These are phyloP conservation scores for Suillus ampliporus DNA, from an alignment of 768 basidiomycete species.

Conservation along the genomic window DNA sequence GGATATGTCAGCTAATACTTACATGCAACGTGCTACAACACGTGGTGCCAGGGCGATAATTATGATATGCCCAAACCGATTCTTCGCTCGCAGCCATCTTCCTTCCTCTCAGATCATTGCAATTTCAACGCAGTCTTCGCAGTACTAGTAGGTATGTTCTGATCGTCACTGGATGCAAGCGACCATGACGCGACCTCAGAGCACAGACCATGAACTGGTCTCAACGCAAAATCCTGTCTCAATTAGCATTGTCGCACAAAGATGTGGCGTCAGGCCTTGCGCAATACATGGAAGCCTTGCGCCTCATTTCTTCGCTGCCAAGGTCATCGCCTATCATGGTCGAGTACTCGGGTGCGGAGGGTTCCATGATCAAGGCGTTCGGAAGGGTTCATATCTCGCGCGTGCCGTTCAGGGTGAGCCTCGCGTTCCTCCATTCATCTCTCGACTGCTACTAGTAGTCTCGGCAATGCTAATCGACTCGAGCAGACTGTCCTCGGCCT, in stretches of 20 bases:
- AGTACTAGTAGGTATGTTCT: background rate
- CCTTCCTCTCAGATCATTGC: background rate
- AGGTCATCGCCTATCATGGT: conserved; percentile 34
- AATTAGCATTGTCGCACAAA: conserved; percentile 38
- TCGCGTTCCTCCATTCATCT: background rate
- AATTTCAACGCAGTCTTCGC: background rate
- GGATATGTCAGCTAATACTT: background rate
- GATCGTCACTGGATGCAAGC: background rate
- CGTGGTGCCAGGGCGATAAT: background rate
- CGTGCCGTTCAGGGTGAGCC: conserved; percentile 37
- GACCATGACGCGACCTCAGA: background rate
- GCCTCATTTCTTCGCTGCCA: conserved; percentile 36
- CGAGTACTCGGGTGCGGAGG: conserved; percentile 23
- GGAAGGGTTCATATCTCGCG: conserved; percentile 38
- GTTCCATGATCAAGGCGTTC: conserved; percentile 32
- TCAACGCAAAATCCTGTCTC: conserved; percentile 35
- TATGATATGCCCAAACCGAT: background rate
- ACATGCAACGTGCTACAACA: conserved; percentile 1
- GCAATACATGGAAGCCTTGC: conserved; percentile 40
- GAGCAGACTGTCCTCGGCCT: conserved; percentile 29
- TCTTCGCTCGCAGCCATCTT: background rate
- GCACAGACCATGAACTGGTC: conserved; percentile 28
- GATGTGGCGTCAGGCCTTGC: conserved; percentile 38
- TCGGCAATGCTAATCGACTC: too few relatives aligned
- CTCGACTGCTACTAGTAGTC: too few relatives aligned